Evolutionary conservation across 129 eudicot genomes (phyloP).

Genomic region (Tagetes erecta): DNA sequence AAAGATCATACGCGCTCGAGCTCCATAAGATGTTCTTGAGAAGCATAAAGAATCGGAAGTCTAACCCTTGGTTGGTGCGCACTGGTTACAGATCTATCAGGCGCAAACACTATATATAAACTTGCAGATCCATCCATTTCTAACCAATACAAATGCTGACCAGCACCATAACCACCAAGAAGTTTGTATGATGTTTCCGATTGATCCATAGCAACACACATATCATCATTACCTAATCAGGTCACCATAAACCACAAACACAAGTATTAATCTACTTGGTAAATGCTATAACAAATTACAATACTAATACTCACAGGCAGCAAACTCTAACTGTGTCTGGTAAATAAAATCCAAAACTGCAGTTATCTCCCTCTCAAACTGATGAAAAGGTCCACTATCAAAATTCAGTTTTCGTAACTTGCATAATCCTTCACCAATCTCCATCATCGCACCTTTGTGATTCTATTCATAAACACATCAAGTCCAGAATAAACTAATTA

Average conservation of each 20-base stretch:
- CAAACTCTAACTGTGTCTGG: constrained; percentile 82
- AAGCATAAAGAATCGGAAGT: constrained; percentile 70
- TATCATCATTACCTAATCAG: constrained; percentile 65
- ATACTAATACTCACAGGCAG: constrained; percentile 67
- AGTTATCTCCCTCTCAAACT: constrained; percentile 73
- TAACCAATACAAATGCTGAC: constrained; percentile 60
- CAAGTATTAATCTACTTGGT: not conserved
- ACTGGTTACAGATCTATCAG: constrained; percentile 35
- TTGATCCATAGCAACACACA: constrained; percentile 79
- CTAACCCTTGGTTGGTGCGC: constrained; percentile 50
- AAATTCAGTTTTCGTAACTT: constrained; percentile 79
- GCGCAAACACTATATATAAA: constrained; percentile 52
- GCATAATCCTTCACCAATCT: constrained; percentile 87
- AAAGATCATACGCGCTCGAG: constrained; percentile 27
- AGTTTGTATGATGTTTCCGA: constrained; percentile 88
- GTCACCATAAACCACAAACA: not conserved
- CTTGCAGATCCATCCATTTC: constrained; percentile 49
- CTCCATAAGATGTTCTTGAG: constrained; percentile 62
- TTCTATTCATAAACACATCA: constrained; percentile 36
- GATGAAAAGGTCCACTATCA: constrained; percentile 67
- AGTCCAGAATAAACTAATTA: not conserved
- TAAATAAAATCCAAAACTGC: constrained; percentile 82
- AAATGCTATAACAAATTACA: not conserved
- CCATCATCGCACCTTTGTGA: constrained; percentile 98
- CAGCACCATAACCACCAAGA: constrained; percentile 86